Evolutionary conservation across 148 eudicot species (phyloP).

Genomic region (Heliosperma pusillum): DNA sequence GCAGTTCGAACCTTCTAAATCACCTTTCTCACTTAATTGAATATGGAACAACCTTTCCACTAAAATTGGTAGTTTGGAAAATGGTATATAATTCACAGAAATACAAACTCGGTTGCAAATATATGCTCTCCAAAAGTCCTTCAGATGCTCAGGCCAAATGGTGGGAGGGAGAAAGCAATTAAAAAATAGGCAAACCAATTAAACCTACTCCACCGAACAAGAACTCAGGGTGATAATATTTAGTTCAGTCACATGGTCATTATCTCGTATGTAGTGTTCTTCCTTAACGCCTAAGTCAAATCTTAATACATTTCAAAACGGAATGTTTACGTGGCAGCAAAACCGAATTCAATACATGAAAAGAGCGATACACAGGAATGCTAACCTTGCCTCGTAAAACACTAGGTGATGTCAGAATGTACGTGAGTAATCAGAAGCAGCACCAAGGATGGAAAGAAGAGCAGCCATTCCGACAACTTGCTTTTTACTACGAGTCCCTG

Average conservation of each 20-base stretch:
- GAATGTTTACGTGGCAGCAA: neutral
- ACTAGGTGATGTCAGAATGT: constrained; percentile 28
- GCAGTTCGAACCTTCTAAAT: neutral
- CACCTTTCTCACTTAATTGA: neutral
- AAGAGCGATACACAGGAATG: neutral
- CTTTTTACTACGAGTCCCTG: constrained; percentile 62
- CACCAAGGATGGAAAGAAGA: constrained; percentile 53
- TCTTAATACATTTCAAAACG: neutral
- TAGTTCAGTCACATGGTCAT: neutral
- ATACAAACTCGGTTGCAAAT: neutral
- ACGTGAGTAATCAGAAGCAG: constrained; percentile 53
- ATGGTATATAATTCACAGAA: neutral
- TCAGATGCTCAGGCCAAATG: neutral
- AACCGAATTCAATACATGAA: neutral
- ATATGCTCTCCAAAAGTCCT: neutral
- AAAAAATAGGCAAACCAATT: neutral
- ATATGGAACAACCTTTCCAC: neutral
- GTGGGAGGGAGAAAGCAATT: neutral
- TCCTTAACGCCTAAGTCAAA: neutral
- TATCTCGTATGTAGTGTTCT: neutral
- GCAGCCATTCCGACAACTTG: constrained; percentile 69
- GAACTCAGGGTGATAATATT: neutral
- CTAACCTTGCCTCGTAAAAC: constrained; percentile 9
- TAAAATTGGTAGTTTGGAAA: neutral
- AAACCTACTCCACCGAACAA: neutral